These are phyloP conservation scores for Mortierella sp. DNA, from an alignment of 371 early-diverging fungal genomes.

Conservation along the genomic window DNA sequence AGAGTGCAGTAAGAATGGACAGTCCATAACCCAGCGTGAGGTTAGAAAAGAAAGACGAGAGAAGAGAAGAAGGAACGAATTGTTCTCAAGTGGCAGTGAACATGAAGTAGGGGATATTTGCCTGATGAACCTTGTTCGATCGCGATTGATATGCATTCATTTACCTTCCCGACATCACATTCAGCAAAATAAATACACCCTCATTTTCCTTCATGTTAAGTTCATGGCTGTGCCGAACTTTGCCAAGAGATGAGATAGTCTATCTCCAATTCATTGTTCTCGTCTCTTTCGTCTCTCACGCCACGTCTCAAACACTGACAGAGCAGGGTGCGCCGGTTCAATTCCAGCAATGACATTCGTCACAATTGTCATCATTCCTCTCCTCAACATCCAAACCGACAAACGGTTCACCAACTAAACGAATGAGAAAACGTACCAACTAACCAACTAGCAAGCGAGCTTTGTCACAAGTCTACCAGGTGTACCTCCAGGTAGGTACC, in stretches of 20 bases:
- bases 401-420: neutral
- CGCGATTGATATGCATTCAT: neutral
- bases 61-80: neutral
- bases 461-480: conserved; percentile 2
- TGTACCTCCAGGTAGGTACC: neutral
- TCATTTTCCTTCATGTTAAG: no score
- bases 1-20: neutral
- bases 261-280: neutral
- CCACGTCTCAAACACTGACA: no score
- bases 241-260: neutral
- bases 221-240: neutral
- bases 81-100: neutral
- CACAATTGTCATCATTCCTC: neutral
- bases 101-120: neutral
- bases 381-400: neutral
- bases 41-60: neutral
- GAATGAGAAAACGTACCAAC: neutral
- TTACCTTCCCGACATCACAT: neutral
- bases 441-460: neutral
- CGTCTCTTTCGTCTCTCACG: neutral
- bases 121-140: neutral
- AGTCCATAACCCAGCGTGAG: neutral
- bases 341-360: no score
- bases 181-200: no score
- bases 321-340: neutral